Evolutionary conservation across 371 early-diverging fungal genomes (phyloP).

Genomic region (Apophysomyces trapeziformis): DNA sequence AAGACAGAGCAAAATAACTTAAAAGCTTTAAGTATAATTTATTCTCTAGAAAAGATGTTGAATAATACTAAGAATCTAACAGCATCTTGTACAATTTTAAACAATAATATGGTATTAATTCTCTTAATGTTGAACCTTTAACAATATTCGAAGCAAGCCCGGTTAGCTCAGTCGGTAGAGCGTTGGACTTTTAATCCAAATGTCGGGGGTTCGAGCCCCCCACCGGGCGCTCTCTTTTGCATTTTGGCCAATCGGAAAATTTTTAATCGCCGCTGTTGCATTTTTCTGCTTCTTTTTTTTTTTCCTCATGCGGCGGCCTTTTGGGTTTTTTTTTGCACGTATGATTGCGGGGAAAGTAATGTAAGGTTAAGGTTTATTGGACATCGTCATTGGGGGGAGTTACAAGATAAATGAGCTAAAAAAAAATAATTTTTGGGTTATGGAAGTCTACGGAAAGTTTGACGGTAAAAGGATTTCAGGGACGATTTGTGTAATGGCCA

Average conservation of each 20-base stretch:
- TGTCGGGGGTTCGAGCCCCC: constrained; percentile 79
- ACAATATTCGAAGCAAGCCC: constrained; percentile 49
- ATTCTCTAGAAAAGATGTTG: neutral
- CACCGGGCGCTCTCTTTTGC: constrained; percentile 13
- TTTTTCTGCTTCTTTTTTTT: neutral
- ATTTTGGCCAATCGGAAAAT: neutral
- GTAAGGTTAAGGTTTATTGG: constrained; percentile 8
- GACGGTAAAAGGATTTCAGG: constrained; percentile 7
- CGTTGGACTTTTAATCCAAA: constrained; percentile 88
- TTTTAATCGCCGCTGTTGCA: neutral
- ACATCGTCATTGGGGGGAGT: neutral
- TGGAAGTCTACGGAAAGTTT: neutral
- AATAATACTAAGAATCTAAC: neutral
- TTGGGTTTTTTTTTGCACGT: no score
- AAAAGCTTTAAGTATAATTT: neutral
- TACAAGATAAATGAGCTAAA: no score
- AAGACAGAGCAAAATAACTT: neutral
- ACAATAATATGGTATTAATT: no score
- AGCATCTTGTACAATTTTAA: neutral
- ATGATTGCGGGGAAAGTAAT: neutral
- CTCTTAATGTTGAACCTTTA: neutral
- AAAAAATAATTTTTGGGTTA: no score
- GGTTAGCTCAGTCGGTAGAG: constrained; percentile 94
- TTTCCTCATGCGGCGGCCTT: neutral
- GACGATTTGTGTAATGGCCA: constrained; percentile 5